Conservation (phyloP, 805 yeast species). For the Yarrowia yakushimensis region DNA sequence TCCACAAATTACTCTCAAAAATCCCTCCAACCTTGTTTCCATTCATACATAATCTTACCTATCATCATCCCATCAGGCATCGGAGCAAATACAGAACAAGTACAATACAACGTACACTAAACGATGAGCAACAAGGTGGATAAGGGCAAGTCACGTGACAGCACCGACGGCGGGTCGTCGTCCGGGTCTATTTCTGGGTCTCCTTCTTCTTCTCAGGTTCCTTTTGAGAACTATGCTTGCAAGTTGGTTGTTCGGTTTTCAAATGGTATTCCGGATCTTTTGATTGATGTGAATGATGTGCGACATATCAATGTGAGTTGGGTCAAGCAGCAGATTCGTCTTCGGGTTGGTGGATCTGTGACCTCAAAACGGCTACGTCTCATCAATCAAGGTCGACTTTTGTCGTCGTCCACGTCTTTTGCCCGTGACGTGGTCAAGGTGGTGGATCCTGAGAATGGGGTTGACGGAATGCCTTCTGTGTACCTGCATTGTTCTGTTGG, state of each 20-base stretch:
- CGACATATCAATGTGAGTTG: constrained; percentile 40
- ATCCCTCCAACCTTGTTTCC: neutral
- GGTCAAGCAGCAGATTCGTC: constrained; percentile 46
- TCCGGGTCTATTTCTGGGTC: neutral
- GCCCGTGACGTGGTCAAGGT: constrained; percentile 45
- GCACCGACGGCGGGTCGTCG: neutral
- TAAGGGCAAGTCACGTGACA: constrained; percentile 7
- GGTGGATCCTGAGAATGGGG: constrained; percentile 18
- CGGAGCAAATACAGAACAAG: neutral
- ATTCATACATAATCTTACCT: neutral
- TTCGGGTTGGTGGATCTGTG: constrained; percentile 35
- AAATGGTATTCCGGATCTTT: constrained; percentile 44
- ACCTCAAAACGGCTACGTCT: constrained; percentile 51
- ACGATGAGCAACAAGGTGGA: too few species aligned
- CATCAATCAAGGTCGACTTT: constrained; percentile 65
- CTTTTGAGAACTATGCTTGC: neutral
- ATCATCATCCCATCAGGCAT: neutral
- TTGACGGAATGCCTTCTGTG: constrained; percentile 37
- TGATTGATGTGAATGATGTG: constrained; percentile 39
- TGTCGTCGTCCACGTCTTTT: constrained; percentile 55
- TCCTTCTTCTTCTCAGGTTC: neutral
- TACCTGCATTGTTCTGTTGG: constrained; percentile 81
- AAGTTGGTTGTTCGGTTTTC: constrained; percentile 46
- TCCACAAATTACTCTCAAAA: too few species aligned
- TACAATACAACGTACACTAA: too few species aligned